Conservation (phyloP, 768 basidiomycete species). For the Leccinellum rugosiceps region DNA sequence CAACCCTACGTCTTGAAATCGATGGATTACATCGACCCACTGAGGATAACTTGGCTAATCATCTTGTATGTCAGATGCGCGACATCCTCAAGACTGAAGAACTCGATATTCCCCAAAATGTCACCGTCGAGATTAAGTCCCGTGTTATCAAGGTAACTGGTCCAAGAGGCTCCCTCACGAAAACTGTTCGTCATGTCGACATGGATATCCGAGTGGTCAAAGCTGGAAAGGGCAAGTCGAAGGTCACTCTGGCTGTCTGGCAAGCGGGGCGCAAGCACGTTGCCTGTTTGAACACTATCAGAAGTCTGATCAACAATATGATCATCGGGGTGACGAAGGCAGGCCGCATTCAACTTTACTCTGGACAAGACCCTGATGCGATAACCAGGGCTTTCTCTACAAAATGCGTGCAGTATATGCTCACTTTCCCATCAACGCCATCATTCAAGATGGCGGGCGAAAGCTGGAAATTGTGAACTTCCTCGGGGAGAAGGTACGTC, state of each 20-base stretch:
- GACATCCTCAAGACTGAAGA: conserved; percentile 93
- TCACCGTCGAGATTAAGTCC: conserved; percentile 86
- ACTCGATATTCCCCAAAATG: conserved; percentile 81
- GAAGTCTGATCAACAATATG: conserved; percentile 96
- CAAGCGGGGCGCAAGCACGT: conserved; percentile 98
- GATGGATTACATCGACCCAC: conserved; percentile 39
- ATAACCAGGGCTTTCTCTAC: conserved; percentile 89
- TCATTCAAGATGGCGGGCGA: conserved; percentile 74
- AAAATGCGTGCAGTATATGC: conserved; percentile 99
- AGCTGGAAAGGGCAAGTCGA: conserved; percentile 58
- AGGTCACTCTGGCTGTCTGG: conserved; percentile 93
- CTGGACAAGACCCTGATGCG: conserved; percentile 4
- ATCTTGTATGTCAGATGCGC: conserved; percentile 61
- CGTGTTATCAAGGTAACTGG: conserved; percentile 90
- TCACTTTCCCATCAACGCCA: conserved; percentile 99
- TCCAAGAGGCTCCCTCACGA: conserved; percentile 88
- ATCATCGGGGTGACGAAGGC: conserved; percentile 96
- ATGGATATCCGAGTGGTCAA: conserved; percentile 89
- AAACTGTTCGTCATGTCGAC: conserved; percentile 89
- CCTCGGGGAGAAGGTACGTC: conserved; percentile 83
- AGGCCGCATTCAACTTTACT: conserved; percentile 3
- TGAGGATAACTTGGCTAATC: conserved; percentile 33
- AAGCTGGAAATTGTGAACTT: conserved; percentile 92
- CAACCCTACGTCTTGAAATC: background rate
- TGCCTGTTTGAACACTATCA: conserved; percentile 95